Evolutionary conservation across 768 basidiomycete genomes (phyloP), one percentile per base, ranked within the genome.

Genomic region (Ramaria sp.): DNA sequence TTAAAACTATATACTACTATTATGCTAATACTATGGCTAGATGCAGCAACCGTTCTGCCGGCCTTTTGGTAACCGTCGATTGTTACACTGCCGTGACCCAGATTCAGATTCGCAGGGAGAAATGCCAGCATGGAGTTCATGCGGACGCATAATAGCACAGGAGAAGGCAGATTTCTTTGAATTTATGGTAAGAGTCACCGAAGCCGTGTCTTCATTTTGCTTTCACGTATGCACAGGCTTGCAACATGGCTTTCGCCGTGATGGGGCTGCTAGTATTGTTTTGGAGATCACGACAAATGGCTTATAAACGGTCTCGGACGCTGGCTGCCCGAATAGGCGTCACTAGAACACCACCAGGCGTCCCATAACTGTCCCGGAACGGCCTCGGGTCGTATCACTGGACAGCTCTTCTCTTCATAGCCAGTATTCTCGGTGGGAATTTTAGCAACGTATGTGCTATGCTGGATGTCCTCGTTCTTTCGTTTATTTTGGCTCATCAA

Each of bases 11-110:
- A 15, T 1, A 12, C 22, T 42, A 39, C 24, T 63, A 27, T 60
- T 50, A 39, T 46, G 30, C 55, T 61, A 53, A 60, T 39, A 19
- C 33, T 58, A 31, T n/a, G 54, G 37, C 9, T 61, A 94, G 91
- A 73, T 89, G 34, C 73, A 83, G 63, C 82, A 93, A 72, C 92
- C 93, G 1, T 95, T 88, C 69, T 97, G 93, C 71, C 83, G 89
- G 65, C 93, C 94, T n/a, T 95, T 92, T 66, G 94, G 94, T 52
- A 94, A 94, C 70, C 82, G 94, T 22, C 83, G 89, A 19, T 78
- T 92, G 41, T 77, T 94, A 74, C 93, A 93, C 66, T 97, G 93
- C 59, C 55, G 24, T 30, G 65, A 80, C 34, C 78, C 77, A 52
- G 46, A 62, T 42, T 58, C 62, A 39, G 33, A 37, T 24, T 55